phyloP scores from a whole-genome alignment of 495 filamentous ascomycete genomes.

The Bathelium albidoporum region DNA sequence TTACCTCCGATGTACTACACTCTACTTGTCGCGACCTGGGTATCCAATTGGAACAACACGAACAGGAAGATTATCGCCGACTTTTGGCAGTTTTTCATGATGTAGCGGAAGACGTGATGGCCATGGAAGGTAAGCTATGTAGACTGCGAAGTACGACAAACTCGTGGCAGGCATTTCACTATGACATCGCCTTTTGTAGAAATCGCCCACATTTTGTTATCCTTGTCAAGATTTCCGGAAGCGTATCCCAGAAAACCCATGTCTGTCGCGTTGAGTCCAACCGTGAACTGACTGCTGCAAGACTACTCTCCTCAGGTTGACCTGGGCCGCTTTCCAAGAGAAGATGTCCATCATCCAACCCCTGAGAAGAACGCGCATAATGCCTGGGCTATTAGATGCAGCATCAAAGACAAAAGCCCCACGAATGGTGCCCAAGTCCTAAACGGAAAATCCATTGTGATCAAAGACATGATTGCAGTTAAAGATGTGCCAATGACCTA shows the following conservation, averaged over 20 bases:
- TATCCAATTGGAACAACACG: slow-evolving; percentile 21
- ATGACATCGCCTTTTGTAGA: background rate
- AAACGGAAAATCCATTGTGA: slow-evolving; percentile 18
- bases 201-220: too few species aligned
- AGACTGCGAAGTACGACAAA: background rate
- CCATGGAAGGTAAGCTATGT: slow-evolving; percentile 11
- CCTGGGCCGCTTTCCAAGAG: slow-evolving; percentile 19
- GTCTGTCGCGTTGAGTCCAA: background rate
- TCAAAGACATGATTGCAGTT: slow-evolving; percentile 28
- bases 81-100: slow-evolving; percentile 27
- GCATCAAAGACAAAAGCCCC: slow-evolving; percentile 18
- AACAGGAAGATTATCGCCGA: slow-evolving; percentile 26
- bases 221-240: too few species aligned
- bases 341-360: slow-evolving; percentile 13
- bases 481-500: slow-evolving; percentile 23
- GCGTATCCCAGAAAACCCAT: background rate
- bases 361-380: slow-evolving; percentile 18
- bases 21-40: slow-evolving; percentile 13
- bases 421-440: slow-evolving; percentile 11
- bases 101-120: slow-evolving; percentile 24
- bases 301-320: slow-evolving; percentile 22
- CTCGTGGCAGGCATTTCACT: too few species aligned
- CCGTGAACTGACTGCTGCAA: background rate
- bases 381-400: slow-evolving; percentile 25
- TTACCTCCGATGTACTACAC: slow-evolving; percentile 16